Percentiles rank a stretch among this genome's conserved stretches.
Evolutionary conservation across 2,329 filamentous ascomycete genomes (phyloP).

Genomic region (Alternaria sp.): DNA sequence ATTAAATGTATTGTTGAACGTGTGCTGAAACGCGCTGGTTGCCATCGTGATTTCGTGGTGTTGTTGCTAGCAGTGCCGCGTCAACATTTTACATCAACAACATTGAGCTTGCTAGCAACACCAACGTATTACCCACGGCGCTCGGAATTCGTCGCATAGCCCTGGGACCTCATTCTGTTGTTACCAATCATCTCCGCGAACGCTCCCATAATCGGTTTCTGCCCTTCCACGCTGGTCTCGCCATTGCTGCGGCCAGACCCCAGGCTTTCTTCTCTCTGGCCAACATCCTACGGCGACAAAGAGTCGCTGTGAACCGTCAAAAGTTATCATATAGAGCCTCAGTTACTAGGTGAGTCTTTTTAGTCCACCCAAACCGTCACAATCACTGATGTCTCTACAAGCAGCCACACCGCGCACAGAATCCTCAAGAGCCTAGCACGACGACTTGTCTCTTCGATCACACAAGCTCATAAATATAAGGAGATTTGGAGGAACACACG

Average conservation of each 20-base stretch:
- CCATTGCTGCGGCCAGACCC: not conserved
- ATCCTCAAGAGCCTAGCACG: not conserved
- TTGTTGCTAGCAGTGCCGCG: not conserved
- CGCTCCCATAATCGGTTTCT: not conserved
- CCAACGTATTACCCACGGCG: not conserved
- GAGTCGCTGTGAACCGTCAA: not conserved
- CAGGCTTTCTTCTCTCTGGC: not conserved
- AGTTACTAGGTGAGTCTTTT: not conserved
- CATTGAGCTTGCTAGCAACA: not conserved
- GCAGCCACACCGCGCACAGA: not conserved
- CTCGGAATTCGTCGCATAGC: not conserved
- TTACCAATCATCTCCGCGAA: not conserved
- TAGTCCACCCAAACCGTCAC: not conserved
- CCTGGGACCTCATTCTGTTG: not conserved
- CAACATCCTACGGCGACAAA: not conserved
- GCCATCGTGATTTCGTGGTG: not conserved
- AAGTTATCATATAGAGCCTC: not conserved
- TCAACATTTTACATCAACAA: not conserved
- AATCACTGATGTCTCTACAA: not conserved
- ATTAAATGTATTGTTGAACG: not conserved
- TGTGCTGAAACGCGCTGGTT: not conserved
- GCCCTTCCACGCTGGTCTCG: not conserved
- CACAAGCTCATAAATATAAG: not conserved
- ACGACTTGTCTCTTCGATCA: not conserved
- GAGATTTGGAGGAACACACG: not conserved